Percentiles rank a stretch among this genome's conserved stretches.
Conservation (phyloP, 1,284 basidiomycete genomes). For the Ceratobasidium sp. region DNA sequence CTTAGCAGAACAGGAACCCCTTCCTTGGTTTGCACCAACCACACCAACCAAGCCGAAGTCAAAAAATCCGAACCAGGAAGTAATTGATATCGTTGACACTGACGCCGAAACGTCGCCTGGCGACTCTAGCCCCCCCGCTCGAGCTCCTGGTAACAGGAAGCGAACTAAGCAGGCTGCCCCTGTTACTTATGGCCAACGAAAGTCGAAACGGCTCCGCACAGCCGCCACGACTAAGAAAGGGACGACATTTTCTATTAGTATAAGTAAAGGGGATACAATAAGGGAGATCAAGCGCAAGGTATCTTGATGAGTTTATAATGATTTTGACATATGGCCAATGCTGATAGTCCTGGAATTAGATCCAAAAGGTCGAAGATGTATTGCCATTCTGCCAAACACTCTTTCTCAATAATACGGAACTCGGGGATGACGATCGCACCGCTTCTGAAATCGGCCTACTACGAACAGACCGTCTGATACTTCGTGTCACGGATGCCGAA, state of each 20-base stretch:
- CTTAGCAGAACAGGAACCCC: constrained; percentile 19
- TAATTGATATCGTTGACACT: constrained; percentile 21
- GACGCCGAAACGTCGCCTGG: constrained; percentile 5
- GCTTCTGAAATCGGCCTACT: constrained; percentile 66
- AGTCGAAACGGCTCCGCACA: constrained; percentile 31
- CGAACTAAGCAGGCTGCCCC: neutral
- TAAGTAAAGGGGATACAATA: constrained; percentile 70
- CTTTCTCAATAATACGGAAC: constrained; percentile 66
- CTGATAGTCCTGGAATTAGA: constrained; percentile 48
- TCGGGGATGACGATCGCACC: constrained; percentile 67
- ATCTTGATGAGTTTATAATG: constrained; percentile 10
- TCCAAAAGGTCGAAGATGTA: constrained; percentile 66
- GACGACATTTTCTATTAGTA: constrained; percentile 51
- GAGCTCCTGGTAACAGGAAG: constrained; percentile 30
- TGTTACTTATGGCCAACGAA: constrained; percentile 15
- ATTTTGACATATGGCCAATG: neutral
- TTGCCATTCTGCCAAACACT: constrained; percentile 77
- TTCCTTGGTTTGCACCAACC: constrained; percentile 8
- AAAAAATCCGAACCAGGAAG: neutral
- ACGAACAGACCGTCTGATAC: constrained; percentile 69
- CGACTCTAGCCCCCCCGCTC: constrained; percentile 28
- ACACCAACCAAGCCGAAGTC: constrained; percentile 1
- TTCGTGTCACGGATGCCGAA: constrained; percentile 55
- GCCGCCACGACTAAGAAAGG: constrained; percentile 4
- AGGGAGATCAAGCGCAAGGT: constrained; percentile 80